Evolutionary conservation across 2,329 filamentous ascomycete species (phyloP), one percentile per base, ranked within the genome.

Genomic region (Cercospora beticola): DNA sequence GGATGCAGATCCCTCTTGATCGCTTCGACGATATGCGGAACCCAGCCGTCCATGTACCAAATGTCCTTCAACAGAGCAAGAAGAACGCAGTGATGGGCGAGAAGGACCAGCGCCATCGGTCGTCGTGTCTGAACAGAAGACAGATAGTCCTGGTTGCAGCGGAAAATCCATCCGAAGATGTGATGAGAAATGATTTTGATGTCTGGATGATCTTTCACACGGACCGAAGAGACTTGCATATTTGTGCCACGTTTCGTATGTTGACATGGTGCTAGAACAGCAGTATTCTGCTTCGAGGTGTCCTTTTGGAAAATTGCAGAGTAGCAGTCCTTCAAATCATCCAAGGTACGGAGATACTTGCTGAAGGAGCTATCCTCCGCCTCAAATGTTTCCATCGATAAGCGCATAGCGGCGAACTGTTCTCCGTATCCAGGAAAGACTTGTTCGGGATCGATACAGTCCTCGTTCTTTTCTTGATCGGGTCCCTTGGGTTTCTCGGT

Each of bases 1-100:
- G 66, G 64, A 59, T 71, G 68, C 26, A 73, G 23, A 31, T 71
- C 57, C 14, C 57, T n/a, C 12, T 54, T 33, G 18, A 72, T 64
- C 16, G 65, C 70, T 10, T 28, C 46, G 62, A 72, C 65, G 5
- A 73, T 70, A 49, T 73, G 70, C 5, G n/a, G 9, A 0, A 65
- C 61, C 71, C 71, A 73, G 4, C 71, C 70, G 3, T 72, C 56
- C 14, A 73, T 33, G 36, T 72, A 73, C 71, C 70, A 73, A 21
- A 61, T 31, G 21, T 68, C 36, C 43, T 68, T 62, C 12, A 70
- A 57, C 46, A 65, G 59, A 5, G 64, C 54, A 33, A 73, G 36
- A 1, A 73, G 30, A 6, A 70, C 66, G 18, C 67, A 52, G 26
- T 66, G 70, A 28, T 73, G 68, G 4, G 70, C 70, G 9, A 72